A percentile compares a stretch with the other conserved stretches of the same genome.
phyloP scores from a whole-genome alignment of 2,329 filamentous ascomycete genomes.

The Venturia aucupariae region DNA sequence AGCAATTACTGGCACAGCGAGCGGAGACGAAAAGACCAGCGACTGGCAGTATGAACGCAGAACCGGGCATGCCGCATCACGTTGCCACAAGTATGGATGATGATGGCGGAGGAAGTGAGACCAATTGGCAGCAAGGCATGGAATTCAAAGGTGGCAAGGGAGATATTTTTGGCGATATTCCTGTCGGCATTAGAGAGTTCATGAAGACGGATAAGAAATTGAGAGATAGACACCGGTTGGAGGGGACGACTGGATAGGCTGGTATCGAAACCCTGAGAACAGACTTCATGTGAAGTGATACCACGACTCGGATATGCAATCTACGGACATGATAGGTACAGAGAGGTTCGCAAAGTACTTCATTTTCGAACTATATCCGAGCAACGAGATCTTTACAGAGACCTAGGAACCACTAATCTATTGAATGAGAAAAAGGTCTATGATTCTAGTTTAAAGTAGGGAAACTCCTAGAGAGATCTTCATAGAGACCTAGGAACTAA shows the following conservation, averaged over 20 bases:
- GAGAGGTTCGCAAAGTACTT: too few species aligned
- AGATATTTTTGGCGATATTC: constrained; percentile 69
- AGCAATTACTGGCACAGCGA: constrained; percentile 33
- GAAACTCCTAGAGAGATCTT: too few species aligned
- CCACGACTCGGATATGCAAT: too few species aligned
- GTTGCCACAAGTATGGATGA: constrained; percentile 62
- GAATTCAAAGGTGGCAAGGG: constrained; percentile 35
- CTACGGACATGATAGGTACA: too few species aligned
- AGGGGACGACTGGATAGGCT: constrained; percentile 30
- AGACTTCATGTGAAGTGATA: not conserved
- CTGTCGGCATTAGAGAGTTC: constrained; percentile 89
- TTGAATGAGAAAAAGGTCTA: too few species aligned
- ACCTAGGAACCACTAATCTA: not conserved
- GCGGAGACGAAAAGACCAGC: constrained; percentile 23
- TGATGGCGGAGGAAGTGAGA: constrained; percentile 66
- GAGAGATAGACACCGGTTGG: constrained; percentile 60
- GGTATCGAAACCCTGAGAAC: not conserved
- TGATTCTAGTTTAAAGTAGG: too few species aligned
- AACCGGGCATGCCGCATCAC: constrained; percentile 36
- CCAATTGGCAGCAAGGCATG: constrained; percentile 49
- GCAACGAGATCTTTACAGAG: too few species aligned
- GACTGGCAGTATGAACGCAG: constrained; percentile 28
- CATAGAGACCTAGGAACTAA: too few species aligned
- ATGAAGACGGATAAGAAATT: constrained; percentile 94
- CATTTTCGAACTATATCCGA: too few species aligned